Evolutionary conservation across 495 filamentous ascomycete genomes (phyloP).

Genomic region (Hapsidospora chrysogenum): DNA sequence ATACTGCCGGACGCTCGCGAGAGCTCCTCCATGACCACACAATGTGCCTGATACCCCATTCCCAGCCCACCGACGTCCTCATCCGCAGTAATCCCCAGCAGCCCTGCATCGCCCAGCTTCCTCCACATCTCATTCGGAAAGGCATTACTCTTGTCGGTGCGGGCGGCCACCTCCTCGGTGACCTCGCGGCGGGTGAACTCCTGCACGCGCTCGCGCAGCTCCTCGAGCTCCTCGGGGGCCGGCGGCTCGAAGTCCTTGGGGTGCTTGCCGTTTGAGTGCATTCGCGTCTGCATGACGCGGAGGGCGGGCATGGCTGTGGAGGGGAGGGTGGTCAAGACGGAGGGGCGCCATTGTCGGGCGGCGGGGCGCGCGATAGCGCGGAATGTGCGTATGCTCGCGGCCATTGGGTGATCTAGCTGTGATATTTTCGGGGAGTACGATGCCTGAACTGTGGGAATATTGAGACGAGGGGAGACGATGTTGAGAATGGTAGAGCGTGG

Average conservation of each 20-base stretch:
- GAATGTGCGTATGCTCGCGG: no score
- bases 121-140: conserved; percentile 88
- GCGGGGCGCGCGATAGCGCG: no score
- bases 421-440: no score
- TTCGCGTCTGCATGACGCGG: conserved; percentile 10
- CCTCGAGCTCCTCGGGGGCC: conserved; percentile 53
- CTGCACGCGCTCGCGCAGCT: conserved; percentile 79
- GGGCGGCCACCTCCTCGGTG: conserved; percentile 62
- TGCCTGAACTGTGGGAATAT: no score
- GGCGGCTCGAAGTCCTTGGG: conserved; percentile 70
- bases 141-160: conserved; percentile 69
- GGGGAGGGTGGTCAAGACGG: conserved; percentile 12
- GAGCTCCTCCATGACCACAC: conserved; percentile 85
- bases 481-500: no score
- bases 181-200: conserved; percentile 85
- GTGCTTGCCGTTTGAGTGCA: conserved; percentile 63
- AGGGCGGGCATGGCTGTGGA: conserved; percentile 15
- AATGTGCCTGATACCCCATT: conserved; percentile 96
- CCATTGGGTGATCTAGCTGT: no score
- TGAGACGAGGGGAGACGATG: no score
- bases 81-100: conserved; percentile 87
- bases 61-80: conserved; percentile 83
- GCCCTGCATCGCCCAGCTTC: conserved; percentile 81
- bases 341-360: no score
- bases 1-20: conserved; percentile 58